Conservation (phyloP, 495 filamentous ascomycete genomes). For the Cryomyces minteri region DNA sequence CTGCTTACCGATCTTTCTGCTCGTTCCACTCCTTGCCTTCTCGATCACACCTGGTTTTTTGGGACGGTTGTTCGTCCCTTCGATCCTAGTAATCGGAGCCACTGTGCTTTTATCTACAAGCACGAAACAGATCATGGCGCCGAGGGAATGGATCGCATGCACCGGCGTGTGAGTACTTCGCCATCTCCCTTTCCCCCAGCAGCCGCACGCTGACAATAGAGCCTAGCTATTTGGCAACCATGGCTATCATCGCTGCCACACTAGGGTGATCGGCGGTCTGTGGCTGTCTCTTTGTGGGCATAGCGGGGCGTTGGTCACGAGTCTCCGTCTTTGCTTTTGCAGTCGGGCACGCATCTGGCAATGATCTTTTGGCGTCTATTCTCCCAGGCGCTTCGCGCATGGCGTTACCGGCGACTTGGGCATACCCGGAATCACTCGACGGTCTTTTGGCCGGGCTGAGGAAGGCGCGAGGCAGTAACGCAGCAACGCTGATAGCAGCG, state of each 20-base stretch:
- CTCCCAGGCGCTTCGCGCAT: too few relatives aligned
- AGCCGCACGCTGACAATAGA: not conserved
- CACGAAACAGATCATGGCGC: conserved; percentile 6
- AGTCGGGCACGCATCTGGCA: too few relatives aligned
- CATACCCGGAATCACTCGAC: too few relatives aligned
- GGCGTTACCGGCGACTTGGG: too few relatives aligned
- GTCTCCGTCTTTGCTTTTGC: too few relatives aligned
- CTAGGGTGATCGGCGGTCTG: too few relatives aligned
- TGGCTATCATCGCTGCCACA: conserved; percentile 9
- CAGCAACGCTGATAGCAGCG: too few relatives aligned
- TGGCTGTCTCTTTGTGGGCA: too few relatives aligned
- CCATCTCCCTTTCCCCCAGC: not conserved
- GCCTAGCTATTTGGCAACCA: conserved; percentile 8
- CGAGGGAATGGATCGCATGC: conserved; percentile 8
- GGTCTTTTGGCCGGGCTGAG: too few relatives aligned
- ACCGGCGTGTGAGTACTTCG: conserved; percentile 9
- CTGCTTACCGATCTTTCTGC: conserved; percentile 5
- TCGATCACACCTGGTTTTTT: conserved; percentile 8
- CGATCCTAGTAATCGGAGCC: conserved; percentile 5
- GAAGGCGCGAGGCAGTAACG: too few relatives aligned
- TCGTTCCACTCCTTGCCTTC: conserved; percentile 10
- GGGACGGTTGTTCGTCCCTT: conserved; percentile 9
- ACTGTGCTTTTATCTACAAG: conserved; percentile 7
- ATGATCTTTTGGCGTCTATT: too few relatives aligned
- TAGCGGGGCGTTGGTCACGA: too few relatives aligned